Conservation (phyloP, 2,329 filamentous ascomycete genomes). For the Cytospora piceae region DNA sequence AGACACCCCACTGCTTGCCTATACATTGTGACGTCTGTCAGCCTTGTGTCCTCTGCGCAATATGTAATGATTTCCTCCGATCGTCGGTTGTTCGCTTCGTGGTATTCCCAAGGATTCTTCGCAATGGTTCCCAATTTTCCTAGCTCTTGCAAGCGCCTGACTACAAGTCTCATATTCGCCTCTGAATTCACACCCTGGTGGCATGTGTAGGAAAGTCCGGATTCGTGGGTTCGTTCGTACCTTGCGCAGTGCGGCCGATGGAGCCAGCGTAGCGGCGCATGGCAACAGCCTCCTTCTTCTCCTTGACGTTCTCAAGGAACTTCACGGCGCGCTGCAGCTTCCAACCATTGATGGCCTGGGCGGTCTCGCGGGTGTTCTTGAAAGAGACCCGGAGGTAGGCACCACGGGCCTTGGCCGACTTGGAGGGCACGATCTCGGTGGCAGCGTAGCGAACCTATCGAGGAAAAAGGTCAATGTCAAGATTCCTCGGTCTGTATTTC, state of each 20-base stretch:
- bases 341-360: slow-evolving; percentile 99
- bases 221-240: slow-evolving; percentile 64
- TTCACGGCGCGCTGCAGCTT: slow-evolving; percentile 92
- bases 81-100: background rate
- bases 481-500: slow-evolving; percentile 5
- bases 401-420: slow-evolving; percentile 97
- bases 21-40: slow-evolving; percentile 31
- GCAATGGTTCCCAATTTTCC: background rate
- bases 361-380: slow-evolving; percentile 99
- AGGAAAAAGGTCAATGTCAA: slow-evolving; percentile 30
- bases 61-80: background rate
- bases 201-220: background rate
- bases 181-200: background rate
- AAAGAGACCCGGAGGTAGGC: slow-evolving; percentile 99
- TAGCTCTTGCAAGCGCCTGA: background rate
- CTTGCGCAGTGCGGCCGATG: slow-evolving; percentile 96
- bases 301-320: slow-evolving; percentile 98
- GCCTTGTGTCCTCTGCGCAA: background rate
- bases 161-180: background rate
- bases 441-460: slow-evolving; percentile 92
- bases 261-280: slow-evolving; percentile 97
- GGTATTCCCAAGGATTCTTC: background rate
- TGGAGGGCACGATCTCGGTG: slow-evolving; percentile 81
- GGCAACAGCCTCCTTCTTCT: slow-evolving; percentile 96
- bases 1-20: slow-evolving; percentile 99